Base-by-base conservation (phyloP, 352 stramenopile genomes). In the Phytophthora nicotianae region DNA sequence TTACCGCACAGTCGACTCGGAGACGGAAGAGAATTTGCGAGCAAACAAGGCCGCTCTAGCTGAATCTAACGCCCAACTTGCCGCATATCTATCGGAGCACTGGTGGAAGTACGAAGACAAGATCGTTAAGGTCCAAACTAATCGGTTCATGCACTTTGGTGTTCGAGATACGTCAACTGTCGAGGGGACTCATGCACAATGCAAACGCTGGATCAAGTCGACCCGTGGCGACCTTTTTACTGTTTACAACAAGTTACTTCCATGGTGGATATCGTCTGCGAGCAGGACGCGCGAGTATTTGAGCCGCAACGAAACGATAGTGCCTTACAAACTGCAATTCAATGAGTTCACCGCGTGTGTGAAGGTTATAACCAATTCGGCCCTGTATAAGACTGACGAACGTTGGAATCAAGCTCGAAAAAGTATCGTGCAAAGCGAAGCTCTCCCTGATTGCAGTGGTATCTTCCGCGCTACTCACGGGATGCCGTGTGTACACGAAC, bases 211-310 rank as follows among this genome's bases (percentile, higher is more conserved):
- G 38, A 45, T 45, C 7, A 45, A 45, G 38, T 45, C 38, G n/a
- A 45, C 38, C 6, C 38, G 38, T 21, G 13, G 43, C 17, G 21
- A 60, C 23, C 21, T 60, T 1, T 60, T 50, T 27, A 60, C 52
- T 29, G 40, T 60, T 5, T 60, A 51, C 19, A 50, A 40, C 23
- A 60, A 50, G 52, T 40, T 40, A n/a, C 33, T 40, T 13, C 33
- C 33, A n/a, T 40, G 33, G 52, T 60, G 52, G 52, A 43, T 29
- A 21, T 50, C 38, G 3, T 8, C 21, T 8, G 23, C 17, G 7
- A 42, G 5, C 32, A 27, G 2, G 5, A 56, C 33, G 1, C 19
- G 33, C 2, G 21, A 19, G 17, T 11, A 11, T 11, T 10, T 56
- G 13, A 33, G 32, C 11, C 49, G 20, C 5, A 56, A 50, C 17